Evolutionary conservation across 2,329 filamentous ascomycete species (phyloP).

Genomic region (Tolypocladium guangdongense): DNA sequence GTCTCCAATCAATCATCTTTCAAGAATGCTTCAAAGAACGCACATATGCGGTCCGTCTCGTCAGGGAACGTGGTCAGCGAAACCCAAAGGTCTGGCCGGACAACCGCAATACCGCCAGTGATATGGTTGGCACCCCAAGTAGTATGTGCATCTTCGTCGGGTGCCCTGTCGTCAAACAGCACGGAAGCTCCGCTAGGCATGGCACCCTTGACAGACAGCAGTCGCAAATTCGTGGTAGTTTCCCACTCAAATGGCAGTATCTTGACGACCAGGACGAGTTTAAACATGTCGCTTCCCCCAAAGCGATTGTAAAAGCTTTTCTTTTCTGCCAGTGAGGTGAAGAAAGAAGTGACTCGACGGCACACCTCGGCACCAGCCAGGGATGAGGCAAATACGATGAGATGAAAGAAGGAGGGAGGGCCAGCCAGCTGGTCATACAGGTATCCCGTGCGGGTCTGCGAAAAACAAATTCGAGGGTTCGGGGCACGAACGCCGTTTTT

Average conservation of each 20-base stretch:
- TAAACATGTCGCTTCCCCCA: constrained; percentile 15
- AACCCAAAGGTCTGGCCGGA: constrained; percentile 4
- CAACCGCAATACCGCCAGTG: neutral
- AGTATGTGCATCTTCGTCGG: constrained; percentile 3
- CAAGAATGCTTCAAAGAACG: constrained; percentile 1
- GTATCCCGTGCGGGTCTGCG: constrained; percentile 12
- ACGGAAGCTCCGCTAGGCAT: neutral
- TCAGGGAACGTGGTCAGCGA: neutral
- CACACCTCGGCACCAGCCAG: constrained; percentile 8
- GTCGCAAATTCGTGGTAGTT: too few relatives aligned
- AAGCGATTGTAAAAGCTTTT: constrained; percentile 15
- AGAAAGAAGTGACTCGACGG: constrained; percentile 4
- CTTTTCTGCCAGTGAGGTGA: constrained; percentile 4
- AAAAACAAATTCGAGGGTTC: constrained; percentile 17
- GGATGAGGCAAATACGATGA: constrained; percentile 17
- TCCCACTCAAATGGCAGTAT: constrained; percentile 12
- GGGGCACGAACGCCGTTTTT: constrained; percentile 18
- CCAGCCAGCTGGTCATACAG: constrained; percentile 19
- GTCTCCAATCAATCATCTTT: neutral
- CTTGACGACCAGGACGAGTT: constrained; percentile 17
- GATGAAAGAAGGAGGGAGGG: constrained; percentile 13
- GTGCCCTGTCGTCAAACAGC: constrained; percentile 1
- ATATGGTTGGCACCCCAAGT: constrained; percentile 1
- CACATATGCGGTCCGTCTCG: neutral
- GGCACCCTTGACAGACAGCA: too few relatives aligned